Conservation (phyloP, 75 land plant genomes). For the Picea glauca region DNA sequence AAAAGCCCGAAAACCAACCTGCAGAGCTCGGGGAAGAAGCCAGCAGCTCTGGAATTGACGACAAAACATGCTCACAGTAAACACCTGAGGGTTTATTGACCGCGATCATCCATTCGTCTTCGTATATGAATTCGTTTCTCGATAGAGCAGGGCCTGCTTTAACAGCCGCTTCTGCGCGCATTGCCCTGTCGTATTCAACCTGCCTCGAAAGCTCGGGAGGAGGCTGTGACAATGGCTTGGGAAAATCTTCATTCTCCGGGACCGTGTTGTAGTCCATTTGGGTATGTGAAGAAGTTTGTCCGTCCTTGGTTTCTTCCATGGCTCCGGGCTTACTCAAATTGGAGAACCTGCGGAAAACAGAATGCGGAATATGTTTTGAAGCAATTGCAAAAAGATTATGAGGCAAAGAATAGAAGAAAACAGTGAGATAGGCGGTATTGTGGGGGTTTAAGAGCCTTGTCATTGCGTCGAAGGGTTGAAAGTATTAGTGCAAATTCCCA, state of each 20-base stretch:
- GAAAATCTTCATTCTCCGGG: constrained; percentile 23
- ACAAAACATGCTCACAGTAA: constrained; percentile 71
- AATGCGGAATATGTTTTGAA: neutral
- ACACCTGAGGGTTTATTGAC: constrained; percentile 84
- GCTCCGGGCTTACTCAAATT: too few species aligned
- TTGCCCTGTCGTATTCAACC: constrained; percentile 71
- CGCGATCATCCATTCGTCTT: constrained; percentile 80
- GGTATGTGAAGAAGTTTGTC: neutral
- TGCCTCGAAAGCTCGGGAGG: constrained; percentile 42
- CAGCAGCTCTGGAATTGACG: constrained; percentile 29
- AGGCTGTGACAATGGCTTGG: constrained; percentile 62
- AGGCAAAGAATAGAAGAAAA: neutral
- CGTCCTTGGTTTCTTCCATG: neutral
- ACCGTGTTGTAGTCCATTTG: neutral
- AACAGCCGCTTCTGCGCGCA: constrained; percentile 76
- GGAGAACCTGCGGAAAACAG: neutral
- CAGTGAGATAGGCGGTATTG: neutral
- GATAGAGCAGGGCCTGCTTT: constrained; percentile 43
- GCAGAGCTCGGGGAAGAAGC: constrained; percentile 8
- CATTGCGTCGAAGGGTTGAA: neutral
- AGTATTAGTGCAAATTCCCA: too few species aligned
- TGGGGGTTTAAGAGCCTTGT: neutral
- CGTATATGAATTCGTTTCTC: constrained; percentile 44
- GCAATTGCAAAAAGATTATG: neutral
- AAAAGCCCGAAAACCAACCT: neutral